A percentile compares a stretch with the other conserved stretches of the same genome.
Conservation (phyloP, 305 asterid species). For the Solanum chacoense region DNA sequence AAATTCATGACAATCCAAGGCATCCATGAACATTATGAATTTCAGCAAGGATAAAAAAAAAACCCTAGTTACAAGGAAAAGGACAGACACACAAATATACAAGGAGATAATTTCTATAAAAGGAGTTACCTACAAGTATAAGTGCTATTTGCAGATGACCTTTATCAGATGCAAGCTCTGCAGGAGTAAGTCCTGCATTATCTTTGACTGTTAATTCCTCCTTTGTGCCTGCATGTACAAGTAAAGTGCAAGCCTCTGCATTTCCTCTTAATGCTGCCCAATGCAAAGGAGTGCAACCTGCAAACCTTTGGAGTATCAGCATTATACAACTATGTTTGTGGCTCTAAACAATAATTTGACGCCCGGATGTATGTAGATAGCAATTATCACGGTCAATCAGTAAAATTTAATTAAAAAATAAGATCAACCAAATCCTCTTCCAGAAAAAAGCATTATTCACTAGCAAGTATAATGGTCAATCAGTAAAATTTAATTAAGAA, state of each 20-base stretch:
- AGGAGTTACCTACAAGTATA: conserved; percentile 80
- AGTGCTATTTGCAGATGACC: conserved; percentile 84
- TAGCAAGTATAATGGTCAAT: not conserved
- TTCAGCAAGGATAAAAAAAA: not conserved
- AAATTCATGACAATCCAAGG: not conserved
- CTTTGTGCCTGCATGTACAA: conserved; percentile 86
- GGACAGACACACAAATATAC: not conserved
- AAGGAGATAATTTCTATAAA: not conserved
- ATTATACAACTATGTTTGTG: conserved; percentile 1
- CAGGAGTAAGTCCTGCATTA: conserved; percentile 79
- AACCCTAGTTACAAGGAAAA: not conserved
- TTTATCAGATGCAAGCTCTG: conserved; percentile 87
- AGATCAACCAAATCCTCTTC: not conserved
- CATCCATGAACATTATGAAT: not conserved
- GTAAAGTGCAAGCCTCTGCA: conserved; percentile 83
- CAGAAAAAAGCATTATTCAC: not conserved
- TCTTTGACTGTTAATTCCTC: conserved; percentile 60
- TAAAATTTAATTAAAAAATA: not conserved
- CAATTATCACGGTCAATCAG: not conserved
- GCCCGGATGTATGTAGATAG: not conserved
- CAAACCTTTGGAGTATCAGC: conserved; percentile 8
- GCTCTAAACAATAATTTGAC: not conserved
- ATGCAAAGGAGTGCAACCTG: conserved; percentile 96
- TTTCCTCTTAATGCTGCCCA: conserved; percentile 96
- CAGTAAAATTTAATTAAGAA: not conserved